Evolutionary conservation across 2,329 filamentous ascomycete genomes (phyloP).

Genomic region (Graphilbum sp.): DNA sequence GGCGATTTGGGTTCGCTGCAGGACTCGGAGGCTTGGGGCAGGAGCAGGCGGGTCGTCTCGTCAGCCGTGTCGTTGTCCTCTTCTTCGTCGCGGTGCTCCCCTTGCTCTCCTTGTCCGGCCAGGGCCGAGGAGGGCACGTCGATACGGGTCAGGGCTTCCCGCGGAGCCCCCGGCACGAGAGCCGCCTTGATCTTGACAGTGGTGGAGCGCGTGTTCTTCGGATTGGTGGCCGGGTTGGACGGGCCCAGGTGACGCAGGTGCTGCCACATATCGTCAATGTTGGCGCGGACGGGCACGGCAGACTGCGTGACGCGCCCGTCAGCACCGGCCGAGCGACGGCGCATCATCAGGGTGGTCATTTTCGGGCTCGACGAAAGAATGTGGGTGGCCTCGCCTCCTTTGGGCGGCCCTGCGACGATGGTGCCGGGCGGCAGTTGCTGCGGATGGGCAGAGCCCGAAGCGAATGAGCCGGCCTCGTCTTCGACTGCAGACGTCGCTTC

Average conservation of each 20-base stretch:
- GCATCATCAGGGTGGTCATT: constrained; percentile 41
- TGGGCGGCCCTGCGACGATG: not conserved
- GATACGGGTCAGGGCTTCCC: not conserved
- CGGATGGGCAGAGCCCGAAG: not conserved
- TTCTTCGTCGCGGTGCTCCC: constrained; percentile 4
- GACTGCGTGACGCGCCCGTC: constrained; percentile 33
- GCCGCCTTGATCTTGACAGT: constrained; percentile 48
- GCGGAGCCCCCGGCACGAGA: not conserved
- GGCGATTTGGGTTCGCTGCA: not conserved
- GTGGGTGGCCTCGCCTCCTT: constrained; percentile 7
- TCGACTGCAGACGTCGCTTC: constrained; percentile 1
- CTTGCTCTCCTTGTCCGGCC: not conserved
- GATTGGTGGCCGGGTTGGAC: constrained; percentile 49
- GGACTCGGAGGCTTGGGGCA: constrained; percentile 17
- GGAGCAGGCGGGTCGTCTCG: constrained; percentile 26
- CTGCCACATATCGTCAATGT: constrained; percentile 44
- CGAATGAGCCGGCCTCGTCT: not conserved
- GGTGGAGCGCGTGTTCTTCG: constrained; percentile 42
- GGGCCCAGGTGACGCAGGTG: constrained; percentile 50
- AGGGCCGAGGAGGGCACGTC: not conserved
- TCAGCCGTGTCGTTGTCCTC: constrained; percentile 13
- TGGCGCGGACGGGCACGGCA: constrained; percentile 39
- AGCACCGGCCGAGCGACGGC: constrained; percentile 36
- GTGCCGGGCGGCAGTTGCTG: constrained; percentile 10
- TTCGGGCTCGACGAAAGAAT: constrained; percentile 29